Base-by-base conservation (phyloP, 768 basidiomycete species). In the Xerocomus spinulosus region DNA sequence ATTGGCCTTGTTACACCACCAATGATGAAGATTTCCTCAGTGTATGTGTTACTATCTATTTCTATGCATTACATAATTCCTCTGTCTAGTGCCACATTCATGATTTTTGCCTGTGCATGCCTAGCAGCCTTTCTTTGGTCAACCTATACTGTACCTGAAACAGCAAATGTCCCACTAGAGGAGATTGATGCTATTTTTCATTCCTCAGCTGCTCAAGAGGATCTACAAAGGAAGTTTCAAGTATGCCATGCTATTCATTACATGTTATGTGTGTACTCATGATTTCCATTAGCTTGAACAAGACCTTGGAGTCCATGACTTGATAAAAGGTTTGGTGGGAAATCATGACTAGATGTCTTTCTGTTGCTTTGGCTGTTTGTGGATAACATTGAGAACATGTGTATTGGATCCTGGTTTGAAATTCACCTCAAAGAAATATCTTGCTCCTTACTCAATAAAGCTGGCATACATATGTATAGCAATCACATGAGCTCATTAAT, bases 1-100 rank as follows among this genome's bases (percentile, higher is more conserved):
- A 82, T 91, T 46, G 89, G 89, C 0, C 71, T 91, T 18, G 55
- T 85, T 13, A 87, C 86, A 1, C 88, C 88, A 0, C 68, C 79
- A 13, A 63, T 87, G 49, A 73, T 91, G 61, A 75, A 80, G 42
- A 56, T 62, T 2, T 87, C 87, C 0, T 67, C 86, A 10, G 64
- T 79, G 83, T 81, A 60, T 49, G 73, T 65, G n/a, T 21, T 23
- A 4, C 12, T 28, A 8, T 1, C 20, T 34, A 35, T 26, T 46
- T 45, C 45, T 42, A 23, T 7, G 17, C 29, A 4, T 34, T 32
- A 2, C 10, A 38, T 25, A n/a, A 43, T 36, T 29, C 18, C 20
- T 9, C 14, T 26, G 13, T 34, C 24, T 52, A 87, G 85, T 10
- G 70, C 73, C 3, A 86, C 88, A n/a, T 90, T 90, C 57, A 67